Evolutionary conservation across 2,329 filamentous ascomycete genomes (phyloP).

Genomic region (Fusarium sp.): DNA sequence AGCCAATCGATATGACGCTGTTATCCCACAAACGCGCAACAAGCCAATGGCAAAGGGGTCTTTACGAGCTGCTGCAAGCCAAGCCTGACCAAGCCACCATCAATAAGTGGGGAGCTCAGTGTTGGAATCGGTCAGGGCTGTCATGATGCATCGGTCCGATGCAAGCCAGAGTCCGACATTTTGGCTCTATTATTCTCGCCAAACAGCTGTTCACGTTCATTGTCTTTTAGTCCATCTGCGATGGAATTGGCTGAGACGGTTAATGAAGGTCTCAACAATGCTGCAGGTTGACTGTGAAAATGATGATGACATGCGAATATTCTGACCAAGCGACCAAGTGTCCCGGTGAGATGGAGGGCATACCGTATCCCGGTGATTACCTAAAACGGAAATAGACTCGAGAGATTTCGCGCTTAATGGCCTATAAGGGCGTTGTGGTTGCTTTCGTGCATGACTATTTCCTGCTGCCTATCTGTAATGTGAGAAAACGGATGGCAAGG

Average conservation of each 20-base stretch:
- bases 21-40: constrained; percentile 14
- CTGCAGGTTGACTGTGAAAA: constrained; percentile 13
- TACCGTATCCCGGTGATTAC: constrained; percentile 30
- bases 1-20: constrained; percentile 53
- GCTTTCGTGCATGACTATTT: constrained; percentile 34
- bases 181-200: constrained; percentile 19
- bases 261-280: constrained; percentile 2
- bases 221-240: constrained; percentile 4
- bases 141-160: constrained; percentile 32
- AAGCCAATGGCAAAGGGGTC: constrained; percentile 13
- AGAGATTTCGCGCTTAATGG: constrained; percentile 27
- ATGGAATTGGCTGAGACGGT: constrained; percentile 2
- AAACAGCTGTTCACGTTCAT: constrained; percentile 6
- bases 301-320: constrained; percentile 6
- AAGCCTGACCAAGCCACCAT: constrained; percentile 38
- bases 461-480: constrained; percentile 25
- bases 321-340: neutral
- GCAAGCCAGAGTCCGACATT: constrained; percentile 27
- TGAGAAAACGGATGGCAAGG: constrained; percentile 21
- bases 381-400: constrained; percentile 20
- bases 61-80: constrained; percentile 35
- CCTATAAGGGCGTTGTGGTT: constrained; percentile 27
- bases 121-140: constrained; percentile 32
- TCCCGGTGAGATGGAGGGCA: constrained; percentile 15
- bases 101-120: constrained; percentile 23